Conservation (phyloP, 176 grass and related monocot species). For the Chloris gayana region DNA sequence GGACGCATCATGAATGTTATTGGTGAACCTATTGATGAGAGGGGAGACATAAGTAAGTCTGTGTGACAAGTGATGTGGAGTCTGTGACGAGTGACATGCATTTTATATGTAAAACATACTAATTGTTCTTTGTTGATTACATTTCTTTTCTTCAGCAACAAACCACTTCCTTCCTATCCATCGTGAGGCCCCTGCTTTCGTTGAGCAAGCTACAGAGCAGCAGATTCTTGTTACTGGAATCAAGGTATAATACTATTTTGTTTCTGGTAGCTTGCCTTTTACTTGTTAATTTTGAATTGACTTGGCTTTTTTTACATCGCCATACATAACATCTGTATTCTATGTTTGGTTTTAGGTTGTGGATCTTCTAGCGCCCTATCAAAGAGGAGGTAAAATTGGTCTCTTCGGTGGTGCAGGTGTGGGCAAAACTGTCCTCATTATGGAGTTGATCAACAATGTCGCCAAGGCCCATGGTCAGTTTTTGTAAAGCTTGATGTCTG, state of each 20-base stretch:
- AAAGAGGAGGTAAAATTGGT: conserved; percentile 98
- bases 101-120: not conserved
- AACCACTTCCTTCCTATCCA: conserved; percentile 89
- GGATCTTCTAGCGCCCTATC: conserved; percentile 96
- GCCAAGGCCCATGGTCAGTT: conserved; percentile 89
- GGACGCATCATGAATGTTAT: conserved; percentile 96
- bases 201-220: conserved; percentile 94
- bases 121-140: conserved; percentile 22
- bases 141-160: conserved; percentile 52
- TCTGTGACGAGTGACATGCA: not conserved
- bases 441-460: conserved; percentile 97
- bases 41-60: conserved; percentile 84
- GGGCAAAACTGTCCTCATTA: conserved; percentile 98
- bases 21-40: conserved; percentile 93
- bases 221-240: conserved; percentile 98
- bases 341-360: conserved; percentile 71
- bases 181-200: conserved; percentile 91
- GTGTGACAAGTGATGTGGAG: not conserved
- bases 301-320: conserved; percentile 13
- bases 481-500: not conserved
- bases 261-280: not conserved
- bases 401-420: conserved; percentile 96
- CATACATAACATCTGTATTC: not conserved
- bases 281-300: not conserved
- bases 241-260: conserved; percentile 56